Evolutionary conservation across 2,329 filamentous ascomycete species (phyloP).

Genomic region (Curvularia sp.): DNA sequence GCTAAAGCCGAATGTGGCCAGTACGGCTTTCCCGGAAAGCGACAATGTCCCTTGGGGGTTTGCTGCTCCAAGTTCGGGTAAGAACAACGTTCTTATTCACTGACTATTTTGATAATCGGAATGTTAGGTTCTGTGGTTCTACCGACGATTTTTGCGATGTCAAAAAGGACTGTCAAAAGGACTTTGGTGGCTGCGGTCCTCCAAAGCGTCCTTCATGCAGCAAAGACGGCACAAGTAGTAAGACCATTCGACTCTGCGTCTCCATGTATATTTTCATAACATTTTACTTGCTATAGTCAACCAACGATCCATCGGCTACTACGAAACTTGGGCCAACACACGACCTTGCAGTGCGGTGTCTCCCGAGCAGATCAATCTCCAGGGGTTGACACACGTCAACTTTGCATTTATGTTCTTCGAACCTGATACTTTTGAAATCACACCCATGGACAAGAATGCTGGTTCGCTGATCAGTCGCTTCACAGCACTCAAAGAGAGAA

Average conservation of each 20-base stretch:
- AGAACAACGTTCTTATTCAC: too few relatives aligned
- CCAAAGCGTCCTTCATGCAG: conserved; percentile 5
- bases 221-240: background rate
- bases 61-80: conserved; percentile 15
- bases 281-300: background rate
- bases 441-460: conserved; percentile 3
- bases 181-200: conserved; percentile 7
- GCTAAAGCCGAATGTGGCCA: conserved; percentile 18
- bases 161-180: conserved; percentile 6
- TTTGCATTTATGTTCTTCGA: conserved; percentile 17
- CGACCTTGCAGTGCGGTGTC: conserved; percentile 2
- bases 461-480: conserved; percentile 1
- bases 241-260: background rate
- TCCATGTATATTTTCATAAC: background rate
- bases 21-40: background rate
- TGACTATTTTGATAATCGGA: background rate
- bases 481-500: conserved; percentile 39
- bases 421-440: conserved; percentile 14
- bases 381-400: conserved; percentile 16
- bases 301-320: conserved; percentile 4
- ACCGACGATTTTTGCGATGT: conserved; percentile 1
- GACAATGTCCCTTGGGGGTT: conserved; percentile 14
- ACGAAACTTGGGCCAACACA: conserved; percentile 8
- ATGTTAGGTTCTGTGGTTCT: background rate
- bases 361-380: conserved; percentile 12